A percentile compares a stretch with the other conserved stretches of the same genome.
These are phyloP conservation scores for Diplodia seriata DNA, from an alignment of 2,329 filamentous ascomycete genomes.

Conservation along the genomic window DNA sequence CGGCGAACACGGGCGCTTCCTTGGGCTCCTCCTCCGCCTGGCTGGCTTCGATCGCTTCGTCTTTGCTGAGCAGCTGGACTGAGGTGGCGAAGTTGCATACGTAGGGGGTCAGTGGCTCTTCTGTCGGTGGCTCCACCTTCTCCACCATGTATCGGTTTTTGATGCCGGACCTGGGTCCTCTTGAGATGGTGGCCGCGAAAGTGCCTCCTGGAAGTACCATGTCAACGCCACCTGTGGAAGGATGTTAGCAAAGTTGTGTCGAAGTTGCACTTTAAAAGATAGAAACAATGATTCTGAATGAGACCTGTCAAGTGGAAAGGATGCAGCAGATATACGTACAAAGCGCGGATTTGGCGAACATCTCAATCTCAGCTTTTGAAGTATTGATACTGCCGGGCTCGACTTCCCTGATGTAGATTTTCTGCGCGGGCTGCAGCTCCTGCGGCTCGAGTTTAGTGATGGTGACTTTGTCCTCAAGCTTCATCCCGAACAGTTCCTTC, in stretches of 20 bases:
- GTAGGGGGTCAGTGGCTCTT: slow-evolving; percentile 38
- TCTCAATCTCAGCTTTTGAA: slow-evolving; percentile 39
- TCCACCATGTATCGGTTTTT: slow-evolving; percentile 68
- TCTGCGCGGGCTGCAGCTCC: slow-evolving; percentile 41
- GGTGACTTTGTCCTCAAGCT: slow-evolving; percentile 72
- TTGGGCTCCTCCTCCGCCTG: slow-evolving; percentile 29
- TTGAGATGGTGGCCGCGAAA: slow-evolving; percentile 59
- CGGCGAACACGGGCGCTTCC: slow-evolving; percentile 33
- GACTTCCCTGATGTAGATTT: slow-evolving; percentile 39
- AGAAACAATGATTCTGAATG: not conserved
- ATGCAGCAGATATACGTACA: slow-evolving; percentile 37
- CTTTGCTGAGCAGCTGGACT: slow-evolving; percentile 38
- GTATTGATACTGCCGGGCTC: slow-evolving; percentile 36
- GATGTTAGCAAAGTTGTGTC: slow-evolving; percentile 1
- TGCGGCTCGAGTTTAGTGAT: slow-evolving; percentile 60
- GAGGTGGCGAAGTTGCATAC: slow-evolving; percentile 42
- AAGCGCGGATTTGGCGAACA: slow-evolving; percentile 43
- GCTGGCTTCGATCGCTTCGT: slow-evolving; percentile 18
- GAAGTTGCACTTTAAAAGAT: not conserved
- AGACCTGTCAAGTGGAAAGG: not conserved
- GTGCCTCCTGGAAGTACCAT: slow-evolving; percentile 73
- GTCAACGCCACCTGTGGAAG: slow-evolving; percentile 64
- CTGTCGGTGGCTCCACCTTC: slow-evolving; percentile 56
- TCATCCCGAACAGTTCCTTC: slow-evolving; percentile 74
- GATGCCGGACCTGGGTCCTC: slow-evolving; percentile 57